phyloP scores from a whole-genome alignment of 1,284 basidiomycete species.

The Apiotrichum porosum region DNA sequence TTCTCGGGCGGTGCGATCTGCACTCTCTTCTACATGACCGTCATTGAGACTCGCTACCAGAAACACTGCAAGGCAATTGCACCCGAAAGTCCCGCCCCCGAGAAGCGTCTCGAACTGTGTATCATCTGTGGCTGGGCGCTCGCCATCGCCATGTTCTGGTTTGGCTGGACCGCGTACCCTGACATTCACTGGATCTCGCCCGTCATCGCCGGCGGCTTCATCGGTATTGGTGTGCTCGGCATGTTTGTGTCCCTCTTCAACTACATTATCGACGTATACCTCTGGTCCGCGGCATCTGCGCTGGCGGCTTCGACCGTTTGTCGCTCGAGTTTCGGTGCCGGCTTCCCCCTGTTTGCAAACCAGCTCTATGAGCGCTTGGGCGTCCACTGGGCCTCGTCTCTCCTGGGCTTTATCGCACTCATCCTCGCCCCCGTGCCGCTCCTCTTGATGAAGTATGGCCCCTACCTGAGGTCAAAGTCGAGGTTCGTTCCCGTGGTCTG shows the following conservation, averaged over 20 bases:
- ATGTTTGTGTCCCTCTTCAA: constrained; percentile 56
- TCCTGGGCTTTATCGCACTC: constrained; percentile 45
- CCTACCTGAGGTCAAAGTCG: constrained; percentile 48
- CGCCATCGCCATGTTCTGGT: constrained; percentile 49
- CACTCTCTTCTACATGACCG: constrained; percentile 26
- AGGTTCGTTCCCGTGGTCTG: constrained; percentile 46
- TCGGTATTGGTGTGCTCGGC: constrained; percentile 51
- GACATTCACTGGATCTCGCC: constrained; percentile 50
- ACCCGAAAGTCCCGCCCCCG: constrained; percentile 28
- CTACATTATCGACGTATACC: constrained; percentile 54
- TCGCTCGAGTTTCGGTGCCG: constrained; percentile 52
- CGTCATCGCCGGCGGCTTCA: constrained; percentile 49
- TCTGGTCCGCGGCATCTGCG: constrained; percentile 53
- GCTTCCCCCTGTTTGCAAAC: constrained; percentile 50
- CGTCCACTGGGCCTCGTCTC: constrained; percentile 42
- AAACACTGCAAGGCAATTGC: constrained; percentile 23
- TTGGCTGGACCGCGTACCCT: constrained; percentile 50
- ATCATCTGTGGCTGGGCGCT: constrained; percentile 48
- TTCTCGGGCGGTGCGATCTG: constrained; percentile 46
- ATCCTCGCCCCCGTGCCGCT: constrained; percentile 48
- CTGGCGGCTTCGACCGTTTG: constrained; percentile 53
- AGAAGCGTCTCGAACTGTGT: constrained; percentile 40
- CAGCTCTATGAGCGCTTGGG: constrained; percentile 54
- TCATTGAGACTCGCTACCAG: constrained; percentile 30
- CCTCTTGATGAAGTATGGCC: constrained; percentile 50